These are phyloP conservation scores for Cyclotella choctawhatcheeana DNA, from an alignment of 108 stramenopile species.

Conservation along the genomic window DNA sequence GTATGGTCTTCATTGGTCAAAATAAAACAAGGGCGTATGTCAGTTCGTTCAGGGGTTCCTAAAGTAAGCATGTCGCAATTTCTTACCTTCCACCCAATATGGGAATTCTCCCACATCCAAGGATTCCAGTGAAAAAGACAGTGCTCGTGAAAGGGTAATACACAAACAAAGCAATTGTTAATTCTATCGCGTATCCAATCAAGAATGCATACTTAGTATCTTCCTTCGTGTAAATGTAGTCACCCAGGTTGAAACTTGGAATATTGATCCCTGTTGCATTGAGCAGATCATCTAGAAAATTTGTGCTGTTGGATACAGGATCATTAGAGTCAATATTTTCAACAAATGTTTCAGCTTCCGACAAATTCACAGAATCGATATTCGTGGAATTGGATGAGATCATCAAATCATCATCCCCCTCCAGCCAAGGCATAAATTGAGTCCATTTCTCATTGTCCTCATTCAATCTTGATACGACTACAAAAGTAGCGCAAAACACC, in stretches of 20 bases:
- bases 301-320: background rate
- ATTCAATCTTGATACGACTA: conserved; percentile 63
- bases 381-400: background rate
- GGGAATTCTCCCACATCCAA: conserved; percentile 64
- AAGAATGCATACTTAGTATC: conserved; percentile 62
- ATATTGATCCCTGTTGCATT: conserved; percentile 11
- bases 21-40: background rate
- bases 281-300: no score
- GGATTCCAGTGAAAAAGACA: conserved; percentile 68
- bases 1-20: conserved; percentile 10
- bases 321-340: conserved; percentile 25
- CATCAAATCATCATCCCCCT: conserved; percentile 7
- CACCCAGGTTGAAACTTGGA: background rate
- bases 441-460: conserved; percentile 30
- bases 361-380: background rate
- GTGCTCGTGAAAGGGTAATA: conserved; percentile 77
- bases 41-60: no score
- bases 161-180: conserved; percentile 65
- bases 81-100: conserved; percentile 61
- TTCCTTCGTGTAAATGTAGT: background rate
- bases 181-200: conserved; percentile 68
- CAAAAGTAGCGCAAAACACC: conserved; percentile 53
- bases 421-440: background rate
- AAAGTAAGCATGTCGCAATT: conserved; percentile 15
- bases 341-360: background rate